Evolutionary conservation across 192 early-diverging fungal species (phyloP).

Genomic region (Coemansia aciculifera): DNA sequence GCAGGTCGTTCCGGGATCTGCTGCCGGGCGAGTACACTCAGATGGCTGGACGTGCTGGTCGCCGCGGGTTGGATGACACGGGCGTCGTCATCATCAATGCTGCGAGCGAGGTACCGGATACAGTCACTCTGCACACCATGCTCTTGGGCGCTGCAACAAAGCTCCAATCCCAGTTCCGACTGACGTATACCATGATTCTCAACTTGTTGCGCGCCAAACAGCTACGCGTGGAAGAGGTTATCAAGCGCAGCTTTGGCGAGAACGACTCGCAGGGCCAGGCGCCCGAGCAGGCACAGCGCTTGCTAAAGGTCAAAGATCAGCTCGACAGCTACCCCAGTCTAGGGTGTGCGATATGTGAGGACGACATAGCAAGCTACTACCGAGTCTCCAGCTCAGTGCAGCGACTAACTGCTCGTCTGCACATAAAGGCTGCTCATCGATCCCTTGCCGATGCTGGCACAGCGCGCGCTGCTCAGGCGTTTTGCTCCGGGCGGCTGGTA

Average conservation of each 20-base stretch:
- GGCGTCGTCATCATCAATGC: constrained; percentile 86
- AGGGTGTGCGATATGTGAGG: constrained; percentile 77
- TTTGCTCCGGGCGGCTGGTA: constrained; percentile 72
- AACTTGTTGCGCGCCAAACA: constrained; percentile 94
- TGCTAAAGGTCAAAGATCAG: constrained; percentile 67
- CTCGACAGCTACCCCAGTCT: constrained; percentile 65
- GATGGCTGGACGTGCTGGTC: constrained; percentile 97
- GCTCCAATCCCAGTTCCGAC: constrained; percentile 90
- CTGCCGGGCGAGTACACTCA: constrained; percentile 97
- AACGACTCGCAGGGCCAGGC: constrained; percentile 81
- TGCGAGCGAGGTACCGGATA: constrained; percentile 64
- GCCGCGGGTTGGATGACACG: constrained; percentile 88
- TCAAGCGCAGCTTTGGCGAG: constrained; percentile 96
- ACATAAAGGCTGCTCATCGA: constrained; percentile 33
- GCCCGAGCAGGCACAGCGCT: constrained; percentile 75
- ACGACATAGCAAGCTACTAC: constrained; percentile 75
- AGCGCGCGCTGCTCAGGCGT: constrained; percentile 62
- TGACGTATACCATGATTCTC: constrained; percentile 98
- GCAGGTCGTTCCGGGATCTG: constrained; percentile 80
- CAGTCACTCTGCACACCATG: constrained; percentile 69
- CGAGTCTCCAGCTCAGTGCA: constrained; percentile 45
- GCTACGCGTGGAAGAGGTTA: constrained; percentile 96
- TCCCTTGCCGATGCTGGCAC: constrained; percentile 40
- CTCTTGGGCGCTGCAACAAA: constrained; percentile 85
- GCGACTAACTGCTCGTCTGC: constrained; percentile 35